phyloP scores from a whole-genome alignment of 306 rosid genomes.

The Vigna reflexopilosa region DNA sequence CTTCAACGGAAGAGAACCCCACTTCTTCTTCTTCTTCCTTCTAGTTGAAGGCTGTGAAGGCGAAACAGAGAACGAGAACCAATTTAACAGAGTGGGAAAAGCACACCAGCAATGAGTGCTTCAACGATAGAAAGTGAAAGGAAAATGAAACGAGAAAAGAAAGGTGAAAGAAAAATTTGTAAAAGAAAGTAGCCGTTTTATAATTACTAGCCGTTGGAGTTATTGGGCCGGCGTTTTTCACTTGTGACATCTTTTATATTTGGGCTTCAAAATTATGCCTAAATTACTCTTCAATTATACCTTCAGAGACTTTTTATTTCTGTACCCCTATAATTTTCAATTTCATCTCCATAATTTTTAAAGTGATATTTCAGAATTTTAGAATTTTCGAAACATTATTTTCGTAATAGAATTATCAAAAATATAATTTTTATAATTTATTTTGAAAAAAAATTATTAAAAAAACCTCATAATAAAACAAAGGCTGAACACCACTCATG shows the following conservation, averaged over 20 bases:
- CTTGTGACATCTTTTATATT: neutral
- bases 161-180: slow-evolving; percentile 41
- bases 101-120: slow-evolving; percentile 42
- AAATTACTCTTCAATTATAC: neutral
- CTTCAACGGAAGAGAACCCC: slow-evolving; percentile 22
- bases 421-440: too few species aligned
- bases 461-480: too few species aligned
- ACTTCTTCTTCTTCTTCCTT: slow-evolving; percentile 19
- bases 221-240: slow-evolving; percentile 20
- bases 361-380: too few species aligned
- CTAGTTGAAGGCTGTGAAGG: slow-evolving; percentile 1
- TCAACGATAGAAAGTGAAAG: slow-evolving; percentile 43
- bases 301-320: neutral
- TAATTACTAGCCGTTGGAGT: slow-evolving; percentile 78
- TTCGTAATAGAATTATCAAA: too few species aligned
- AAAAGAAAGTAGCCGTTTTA: slow-evolving; percentile 71
- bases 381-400: too few species aligned
- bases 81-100: slow-evolving; percentile 32
- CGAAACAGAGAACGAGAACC: neutral
- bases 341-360: too few species aligned
- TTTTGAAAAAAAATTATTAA: too few species aligned
- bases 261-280: neutral
- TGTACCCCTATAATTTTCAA: too few species aligned
- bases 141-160: slow-evolving; percentile 9
- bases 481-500: too few species aligned